A percentile compares a stretch with the other conserved stretches of the same genome.
phyloP scores from a whole-genome alignment of 257 asterid species.

The Solanum etuberosum region DNA sequence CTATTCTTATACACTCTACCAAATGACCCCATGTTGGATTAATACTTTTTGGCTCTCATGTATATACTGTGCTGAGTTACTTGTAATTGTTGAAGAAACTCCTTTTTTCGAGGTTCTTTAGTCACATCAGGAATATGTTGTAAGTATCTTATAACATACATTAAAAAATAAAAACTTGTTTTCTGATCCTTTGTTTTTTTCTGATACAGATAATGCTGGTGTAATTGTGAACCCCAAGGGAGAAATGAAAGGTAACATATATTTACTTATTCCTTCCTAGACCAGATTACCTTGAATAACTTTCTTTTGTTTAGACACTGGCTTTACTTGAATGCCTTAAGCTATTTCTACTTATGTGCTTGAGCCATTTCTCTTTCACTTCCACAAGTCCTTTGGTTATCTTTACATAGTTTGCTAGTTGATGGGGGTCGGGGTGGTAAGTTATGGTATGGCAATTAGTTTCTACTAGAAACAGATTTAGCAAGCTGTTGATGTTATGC shows the following conservation, averaged over 20 bases:
- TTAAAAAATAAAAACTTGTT: neutral
- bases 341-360: neutral
- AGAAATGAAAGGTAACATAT: conserved; percentile 43
- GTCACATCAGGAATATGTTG: neutral
- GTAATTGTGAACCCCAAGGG: conserved; percentile 57
- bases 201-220: conserved; percentile 41
- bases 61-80: neutral
- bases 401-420: too few relatives aligned
- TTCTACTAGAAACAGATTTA: neutral
- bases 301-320: neutral
- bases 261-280: neutral
- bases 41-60: neutral
- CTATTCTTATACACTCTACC: neutral
- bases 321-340: neutral
- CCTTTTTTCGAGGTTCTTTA: neutral
- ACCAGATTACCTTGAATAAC: neutral
- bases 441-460: neutral
- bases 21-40: neutral
- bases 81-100: neutral
- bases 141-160: neutral
- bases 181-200: neutral
- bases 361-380: neutral
- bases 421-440: too few relatives aligned
- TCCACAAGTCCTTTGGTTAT: neutral
- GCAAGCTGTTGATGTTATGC: neutral